Conservation (phyloP, 108 stramenopile species). For the Asterionellopsis glacialis region DNA sequence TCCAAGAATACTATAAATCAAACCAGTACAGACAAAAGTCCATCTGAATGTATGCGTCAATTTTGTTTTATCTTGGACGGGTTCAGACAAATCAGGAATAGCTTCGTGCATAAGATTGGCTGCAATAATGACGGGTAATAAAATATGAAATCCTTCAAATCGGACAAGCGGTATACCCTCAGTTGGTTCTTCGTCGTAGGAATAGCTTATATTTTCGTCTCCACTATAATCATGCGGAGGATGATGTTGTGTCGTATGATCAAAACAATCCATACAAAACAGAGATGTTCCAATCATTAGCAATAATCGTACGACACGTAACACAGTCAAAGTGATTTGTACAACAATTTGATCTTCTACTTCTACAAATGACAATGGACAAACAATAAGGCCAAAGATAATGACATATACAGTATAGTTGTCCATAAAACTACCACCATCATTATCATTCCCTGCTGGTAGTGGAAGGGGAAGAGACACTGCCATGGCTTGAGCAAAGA, state of each 20-base stretch:
- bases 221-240: not conserved
- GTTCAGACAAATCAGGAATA: slow-evolving; percentile 34
- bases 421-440: slow-evolving; percentile 2
- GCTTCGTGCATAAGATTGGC: slow-evolving; percentile 43
- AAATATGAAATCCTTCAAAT: slow-evolving; percentile 16
- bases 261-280: not conserved
- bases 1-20: slow-evolving; percentile 29
- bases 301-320: slow-evolving; percentile 20
- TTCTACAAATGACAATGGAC: slow-evolving; percentile 42
- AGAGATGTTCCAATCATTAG: slow-evolving; percentile 15
- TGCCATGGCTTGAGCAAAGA: slow-evolving; percentile 37
- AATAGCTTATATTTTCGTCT: not conserved
- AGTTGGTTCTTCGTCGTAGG: not conserved
- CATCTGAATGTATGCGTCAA: slow-evolving; percentile 17
- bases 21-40: slow-evolving; percentile 17
- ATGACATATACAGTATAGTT: slow-evolving; percentile 25
- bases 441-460: slow-evolving; percentile 5
- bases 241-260: not conserved
- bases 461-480: slow-evolving; percentile 7
- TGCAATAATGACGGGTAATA: slow-evolving; percentile 41
- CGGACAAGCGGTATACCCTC: slow-evolving; percentile 3
- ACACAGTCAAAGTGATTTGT: slow-evolving; percentile 34
- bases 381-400: slow-evolving; percentile 33
- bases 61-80: slow-evolving; percentile 28
- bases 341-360: slow-evolving; percentile 40